Evolutionary conservation across 768 basidiomycete genomes (phyloP).

Genomic region (Pulveroboletus sp.): DNA sequence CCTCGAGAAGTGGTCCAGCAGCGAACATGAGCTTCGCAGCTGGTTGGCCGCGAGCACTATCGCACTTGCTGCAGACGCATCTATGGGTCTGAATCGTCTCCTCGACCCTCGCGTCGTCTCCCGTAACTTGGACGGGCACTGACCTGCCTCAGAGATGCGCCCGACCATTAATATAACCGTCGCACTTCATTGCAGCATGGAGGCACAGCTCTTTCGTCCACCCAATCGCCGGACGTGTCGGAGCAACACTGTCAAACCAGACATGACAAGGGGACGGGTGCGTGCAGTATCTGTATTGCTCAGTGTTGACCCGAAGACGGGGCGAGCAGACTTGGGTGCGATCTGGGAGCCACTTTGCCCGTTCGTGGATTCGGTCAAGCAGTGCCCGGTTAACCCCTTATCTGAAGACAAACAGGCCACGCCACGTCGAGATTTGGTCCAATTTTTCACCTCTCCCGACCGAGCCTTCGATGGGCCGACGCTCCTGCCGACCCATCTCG

Average conservation of each 20-base stretch:
- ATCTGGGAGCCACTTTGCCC: constrained; percentile 4
- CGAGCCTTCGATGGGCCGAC: background rate
- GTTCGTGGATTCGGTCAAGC: constrained; percentile 20
- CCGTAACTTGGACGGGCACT: constrained; percentile 1
- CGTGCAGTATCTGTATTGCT: constrained; percentile 1
- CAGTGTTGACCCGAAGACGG: background rate
- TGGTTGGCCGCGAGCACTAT: constrained; percentile 1
- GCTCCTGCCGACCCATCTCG: background rate
- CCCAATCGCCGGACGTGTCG: constrained; percentile 21
- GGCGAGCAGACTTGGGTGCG: no score
- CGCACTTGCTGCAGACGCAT: constrained; percentile 5
- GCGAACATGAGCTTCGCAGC: background rate
- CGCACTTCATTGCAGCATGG: constrained; percentile 11
- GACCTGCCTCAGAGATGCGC: constrained; percentile 7
- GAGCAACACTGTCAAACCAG: background rate
- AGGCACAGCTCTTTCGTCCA: constrained; percentile 14
- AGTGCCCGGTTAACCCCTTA: constrained; percentile 25
- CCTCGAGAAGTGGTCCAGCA: constrained; percentile 1
- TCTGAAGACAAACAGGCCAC: constrained; percentile 31
- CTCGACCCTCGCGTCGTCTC: background rate
- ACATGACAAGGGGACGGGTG: constrained; percentile 7
- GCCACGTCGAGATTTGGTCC: constrained; percentile 8
- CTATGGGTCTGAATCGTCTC: constrained; percentile 1
- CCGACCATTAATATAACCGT: constrained; percentile 22
- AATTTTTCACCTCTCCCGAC: constrained; percentile 8